Evolutionary conservation across 2,329 filamentous ascomycete genomes (phyloP).

Genomic region (Apiospora malaysiana): DNA sequence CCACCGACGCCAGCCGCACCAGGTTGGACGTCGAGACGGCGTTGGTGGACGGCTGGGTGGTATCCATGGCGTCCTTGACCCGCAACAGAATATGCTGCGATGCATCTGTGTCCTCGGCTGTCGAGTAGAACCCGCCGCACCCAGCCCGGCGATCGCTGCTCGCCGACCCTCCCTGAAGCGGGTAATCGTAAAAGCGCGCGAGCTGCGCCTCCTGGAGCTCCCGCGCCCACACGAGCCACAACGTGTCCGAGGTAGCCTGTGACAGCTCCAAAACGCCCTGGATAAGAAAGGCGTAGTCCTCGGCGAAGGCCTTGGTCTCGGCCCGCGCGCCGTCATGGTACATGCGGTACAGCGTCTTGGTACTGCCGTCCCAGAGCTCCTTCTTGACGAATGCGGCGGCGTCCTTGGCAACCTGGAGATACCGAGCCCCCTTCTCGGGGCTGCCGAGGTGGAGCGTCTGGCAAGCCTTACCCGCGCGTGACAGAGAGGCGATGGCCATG

Average conservation of each 20-base stretch:
- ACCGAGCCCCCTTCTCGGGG: constrained; percentile 62
- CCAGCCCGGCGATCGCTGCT: constrained; percentile 44
- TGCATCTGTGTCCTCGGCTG: constrained; percentile 55
- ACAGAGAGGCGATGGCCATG: constrained; percentile 82
- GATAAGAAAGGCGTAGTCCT: constrained; percentile 92
- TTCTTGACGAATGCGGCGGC: constrained; percentile 75
- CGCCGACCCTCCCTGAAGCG: constrained; percentile 30
- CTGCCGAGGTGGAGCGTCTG: constrained; percentile 28
- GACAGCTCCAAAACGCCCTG: constrained; percentile 85
- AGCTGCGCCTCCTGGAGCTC: constrained; percentile 79
- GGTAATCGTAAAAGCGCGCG: constrained; percentile 75
- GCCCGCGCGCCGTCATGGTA: constrained; percentile 71
- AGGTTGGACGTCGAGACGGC: constrained; percentile 86
- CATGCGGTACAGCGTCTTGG: constrained; percentile 72
- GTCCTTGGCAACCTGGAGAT: constrained; percentile 68
- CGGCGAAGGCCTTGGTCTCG: constrained; percentile 77
- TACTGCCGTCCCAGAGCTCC: constrained; percentile 72
- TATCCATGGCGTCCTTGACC: constrained; percentile 95
- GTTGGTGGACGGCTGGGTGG: constrained; percentile 87
- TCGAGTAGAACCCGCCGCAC: constrained; percentile 76
- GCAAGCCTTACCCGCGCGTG: constrained; percentile 65
- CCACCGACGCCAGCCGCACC: constrained; percentile 75
- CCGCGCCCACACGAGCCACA: constrained; percentile 81
- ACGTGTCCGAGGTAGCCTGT: constrained; percentile 78
- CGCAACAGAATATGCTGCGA: constrained; percentile 75